Evolutionary conservation across 176 grass and related monocot genomes (phyloP).

Genomic region (Phragmites australis): DNA sequence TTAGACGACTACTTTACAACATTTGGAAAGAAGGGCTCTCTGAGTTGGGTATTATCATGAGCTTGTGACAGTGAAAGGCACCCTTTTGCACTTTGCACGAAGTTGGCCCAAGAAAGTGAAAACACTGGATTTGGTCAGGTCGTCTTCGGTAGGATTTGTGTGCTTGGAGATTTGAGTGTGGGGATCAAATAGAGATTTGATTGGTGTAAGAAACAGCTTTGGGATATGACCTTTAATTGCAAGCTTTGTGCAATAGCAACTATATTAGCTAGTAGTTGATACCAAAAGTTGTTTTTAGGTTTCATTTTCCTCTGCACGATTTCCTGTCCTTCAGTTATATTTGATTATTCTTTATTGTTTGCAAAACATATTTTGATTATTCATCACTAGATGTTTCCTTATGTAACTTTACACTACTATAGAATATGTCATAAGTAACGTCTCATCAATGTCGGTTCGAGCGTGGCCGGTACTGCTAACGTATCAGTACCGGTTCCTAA

Average conservation of each 20-base stretch:
- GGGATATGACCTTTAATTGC: neutral
- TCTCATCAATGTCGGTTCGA: too few relatives aligned
- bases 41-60: constrained; percentile 2
- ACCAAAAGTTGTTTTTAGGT: too few relatives aligned
- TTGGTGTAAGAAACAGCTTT: neutral
- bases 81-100: constrained; percentile 3
- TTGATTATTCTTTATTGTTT: too few relatives aligned
- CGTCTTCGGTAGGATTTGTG: neutral
- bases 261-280: too few relatives aligned
- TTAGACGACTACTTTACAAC: constrained; percentile 4
- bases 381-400: too few relatives aligned
- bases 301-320: too few relatives aligned
- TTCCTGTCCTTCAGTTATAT: too few relatives aligned
- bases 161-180: constrained; percentile 5
- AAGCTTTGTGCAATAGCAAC: neutral
- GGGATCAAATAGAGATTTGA: neutral
- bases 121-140: neutral
- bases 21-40: constrained; percentile 1
- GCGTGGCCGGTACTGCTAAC: too few relatives aligned
- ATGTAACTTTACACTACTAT: too few relatives aligned
- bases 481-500: too few relatives aligned
- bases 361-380: too few relatives aligned
- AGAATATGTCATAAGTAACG: too few relatives aligned
- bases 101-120: neutral
- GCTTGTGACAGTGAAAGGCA: constrained; percentile 11